Evolutionary conservation across 257 asterid species (phyloP), one percentile per base, ranked within the genome.

Genomic region (Asclepias syriaca): DNA sequence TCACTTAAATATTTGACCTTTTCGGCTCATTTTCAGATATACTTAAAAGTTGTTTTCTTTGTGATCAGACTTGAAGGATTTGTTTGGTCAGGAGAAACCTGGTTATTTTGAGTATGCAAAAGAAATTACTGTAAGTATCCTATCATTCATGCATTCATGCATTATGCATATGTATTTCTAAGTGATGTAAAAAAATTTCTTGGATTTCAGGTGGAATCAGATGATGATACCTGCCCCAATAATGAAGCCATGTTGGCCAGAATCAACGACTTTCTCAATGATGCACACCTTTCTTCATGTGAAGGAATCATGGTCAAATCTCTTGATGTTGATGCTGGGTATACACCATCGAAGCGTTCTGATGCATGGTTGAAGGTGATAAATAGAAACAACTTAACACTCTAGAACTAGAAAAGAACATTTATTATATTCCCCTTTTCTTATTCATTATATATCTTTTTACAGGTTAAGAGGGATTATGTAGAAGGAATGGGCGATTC

Each of bases 301-400:
- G 98, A 92, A 88, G 98, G 98, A 81, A 76, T 92, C 73, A 87
- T 92, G 96, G 98, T 82, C 72, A 92, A 92, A 86, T 82, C 88
- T 64, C 94, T 92, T 57, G 97, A 92, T 81, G 76, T 81, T 15
- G 90, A 87, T 85, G 90, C 95, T 77, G 87, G 89, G 29, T 92
- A 92, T 79, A 80, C 94, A 80, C 96, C 96, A 5, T 92, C 98
- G 65, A 92, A 88, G 83, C 96, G 97, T 73, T 84, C 93, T 39
- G 98, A 92, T 88, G 84, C 97, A 69, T 92, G 98, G 98, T 79
- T 90, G 84, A 92, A 92, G 97, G 97, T 92, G 75, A 70, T 27
- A 6, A 55, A 49, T 54, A 54, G 27, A 55, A 68, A 64, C 63
- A 73, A 43, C 72, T n/a, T 58, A 74, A 64, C 63, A 71, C 72